Evolutionary conservation across 1,284 basidiomycete species (phyloP).

Genomic region (Singerocomus inundabilis): DNA sequence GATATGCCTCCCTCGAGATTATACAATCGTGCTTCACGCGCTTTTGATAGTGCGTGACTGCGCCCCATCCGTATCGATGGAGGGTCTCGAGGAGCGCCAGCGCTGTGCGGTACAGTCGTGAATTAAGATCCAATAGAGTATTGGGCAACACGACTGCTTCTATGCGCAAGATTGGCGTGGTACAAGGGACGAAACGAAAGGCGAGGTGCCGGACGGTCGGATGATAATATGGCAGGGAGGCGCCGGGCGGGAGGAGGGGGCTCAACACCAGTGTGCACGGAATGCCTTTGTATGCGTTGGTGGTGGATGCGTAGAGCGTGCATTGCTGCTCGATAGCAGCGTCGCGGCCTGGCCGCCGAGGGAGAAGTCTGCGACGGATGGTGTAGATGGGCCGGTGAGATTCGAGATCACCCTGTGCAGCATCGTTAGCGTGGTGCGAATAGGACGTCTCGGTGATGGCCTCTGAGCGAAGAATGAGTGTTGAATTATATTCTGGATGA

Average conservation of each 20-base stretch:
- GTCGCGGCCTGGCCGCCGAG: slow-evolving; percentile 72
- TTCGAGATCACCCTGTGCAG: slow-evolving; percentile 35
- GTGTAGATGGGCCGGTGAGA: slow-evolving; percentile 42
- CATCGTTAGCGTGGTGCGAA: slow-evolving; percentile 14
- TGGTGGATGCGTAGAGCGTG: slow-evolving; percentile 50
- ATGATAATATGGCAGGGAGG: slow-evolving; percentile 74
- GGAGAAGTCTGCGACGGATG: slow-evolving; percentile 63
- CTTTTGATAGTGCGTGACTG: slow-evolving; percentile 79
- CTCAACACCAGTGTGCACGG: slow-evolving; percentile 58
- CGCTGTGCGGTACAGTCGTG: slow-evolving; percentile 77
- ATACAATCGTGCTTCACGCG: slow-evolving; percentile 83
- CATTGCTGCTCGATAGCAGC: slow-evolving; percentile 70
- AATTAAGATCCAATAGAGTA: slow-evolving; percentile 50
- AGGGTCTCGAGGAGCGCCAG: slow-evolving; percentile 79
- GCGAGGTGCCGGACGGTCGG: slow-evolving; percentile 71
- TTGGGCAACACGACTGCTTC: slow-evolving; percentile 54
- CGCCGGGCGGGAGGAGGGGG: slow-evolving; percentile 49
- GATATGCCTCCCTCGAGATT: slow-evolving; percentile 76
- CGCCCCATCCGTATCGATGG: slow-evolving; percentile 85
- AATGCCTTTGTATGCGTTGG: slow-evolving; percentile 16
- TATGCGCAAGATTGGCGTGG: slow-evolving; percentile 40
- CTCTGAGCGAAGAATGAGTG: slow-evolving; percentile 77
- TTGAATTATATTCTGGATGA: slow-evolving; percentile 83
- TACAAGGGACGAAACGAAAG: slow-evolving; percentile 55
- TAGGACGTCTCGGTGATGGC: slow-evolving; percentile 46